Evolutionary conservation across 1,284 basidiomycete species (phyloP).

Genomic region (Apiotrichum mycotoxinovorans): DNA sequence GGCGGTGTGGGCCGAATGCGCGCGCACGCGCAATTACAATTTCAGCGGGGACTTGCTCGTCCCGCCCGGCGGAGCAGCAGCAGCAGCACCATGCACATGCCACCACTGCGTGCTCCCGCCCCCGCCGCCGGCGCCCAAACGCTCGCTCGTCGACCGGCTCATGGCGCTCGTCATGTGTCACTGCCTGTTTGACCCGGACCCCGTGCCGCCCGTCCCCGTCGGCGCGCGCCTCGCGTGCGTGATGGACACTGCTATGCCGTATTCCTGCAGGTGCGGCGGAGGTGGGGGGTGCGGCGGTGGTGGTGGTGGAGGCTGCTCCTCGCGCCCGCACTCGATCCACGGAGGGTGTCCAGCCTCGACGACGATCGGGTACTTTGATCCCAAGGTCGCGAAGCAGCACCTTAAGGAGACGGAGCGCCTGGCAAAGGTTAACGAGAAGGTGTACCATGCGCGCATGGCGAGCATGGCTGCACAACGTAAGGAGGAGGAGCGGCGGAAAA

Average conservation of each 20-base stretch:
- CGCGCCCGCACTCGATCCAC: not conserved
- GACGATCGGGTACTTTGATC: conserved; percentile 11
- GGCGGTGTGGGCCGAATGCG: not conserved
- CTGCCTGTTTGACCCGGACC: not conserved
- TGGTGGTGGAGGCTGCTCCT: not conserved
- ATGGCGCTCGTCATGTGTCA: not conserved
- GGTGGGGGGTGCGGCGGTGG: not conserved
- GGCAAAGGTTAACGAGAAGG: conserved; percentile 1
- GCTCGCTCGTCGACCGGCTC: not conserved
- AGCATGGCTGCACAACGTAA: not conserved
- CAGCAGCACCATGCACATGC: not conserved
- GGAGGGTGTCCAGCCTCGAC: not conserved
- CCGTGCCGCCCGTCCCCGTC: not conserved
- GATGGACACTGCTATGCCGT: not conserved
- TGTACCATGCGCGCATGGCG: not conserved
- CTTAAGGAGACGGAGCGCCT: not conserved
- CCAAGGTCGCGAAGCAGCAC: conserved; percentile 18
- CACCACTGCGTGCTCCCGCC: too few relatives aligned
- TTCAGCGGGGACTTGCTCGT: not conserved
- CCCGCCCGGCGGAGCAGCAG: not conserved
- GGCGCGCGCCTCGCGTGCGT: not conserved
- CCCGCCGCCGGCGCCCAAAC: not conserved
- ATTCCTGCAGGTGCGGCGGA: too few relatives aligned
- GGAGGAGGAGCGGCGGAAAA: not conserved
- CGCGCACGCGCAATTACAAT: not conserved